Conservation (phyloP, 768 basidiomycete species). For the Pholiota microspora region DNA sequence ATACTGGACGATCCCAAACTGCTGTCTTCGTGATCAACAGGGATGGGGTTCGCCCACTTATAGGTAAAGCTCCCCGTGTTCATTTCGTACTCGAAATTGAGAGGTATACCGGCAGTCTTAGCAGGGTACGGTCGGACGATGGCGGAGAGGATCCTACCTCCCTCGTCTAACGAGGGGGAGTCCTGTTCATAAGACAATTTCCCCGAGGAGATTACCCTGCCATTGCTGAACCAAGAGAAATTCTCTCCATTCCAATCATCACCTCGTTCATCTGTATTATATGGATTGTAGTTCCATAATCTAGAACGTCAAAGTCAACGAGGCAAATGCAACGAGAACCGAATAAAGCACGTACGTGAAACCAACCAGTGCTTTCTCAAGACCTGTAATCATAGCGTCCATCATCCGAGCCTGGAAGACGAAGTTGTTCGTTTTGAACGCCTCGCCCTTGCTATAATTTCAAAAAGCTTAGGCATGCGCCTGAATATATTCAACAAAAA, state of each 20-base stretch:
- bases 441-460: conserved; percentile 56
- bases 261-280: conserved; percentile 74
- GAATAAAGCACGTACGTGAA: conserved; percentile 68
- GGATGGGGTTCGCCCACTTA: conserved; percentile 53
- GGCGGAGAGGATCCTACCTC: conserved; percentile 71
- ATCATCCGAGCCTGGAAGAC: conserved; percentile 88
- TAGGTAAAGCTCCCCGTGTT: conserved; percentile 65
- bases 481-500: not conserved
- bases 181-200: conserved; percentile 58
- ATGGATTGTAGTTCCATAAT: conserved; percentile 93
- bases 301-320: conserved; percentile 34
- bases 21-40: conserved; percentile 5
- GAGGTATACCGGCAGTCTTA: conserved; percentile 85
- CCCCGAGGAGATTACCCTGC: conserved; percentile 53
- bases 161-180: conserved; percentile 75
- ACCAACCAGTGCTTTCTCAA: conserved; percentile 74
- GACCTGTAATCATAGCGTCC: conserved; percentile 85
- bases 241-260: conserved; percentile 97
- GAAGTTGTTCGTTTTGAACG: conserved; percentile 73
- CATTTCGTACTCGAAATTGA: conserved; percentile 74
- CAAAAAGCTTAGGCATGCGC: not conserved
- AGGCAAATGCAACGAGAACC: not conserved
- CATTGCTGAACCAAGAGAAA: conserved; percentile 88
- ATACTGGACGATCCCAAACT: not conserved
- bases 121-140: conserved; percentile 90